Evolutionary conservation across 345 rosid genomes (phyloP), one percentile per base, ranked within the genome.

Genomic region (Microcos paniculata): DNA sequence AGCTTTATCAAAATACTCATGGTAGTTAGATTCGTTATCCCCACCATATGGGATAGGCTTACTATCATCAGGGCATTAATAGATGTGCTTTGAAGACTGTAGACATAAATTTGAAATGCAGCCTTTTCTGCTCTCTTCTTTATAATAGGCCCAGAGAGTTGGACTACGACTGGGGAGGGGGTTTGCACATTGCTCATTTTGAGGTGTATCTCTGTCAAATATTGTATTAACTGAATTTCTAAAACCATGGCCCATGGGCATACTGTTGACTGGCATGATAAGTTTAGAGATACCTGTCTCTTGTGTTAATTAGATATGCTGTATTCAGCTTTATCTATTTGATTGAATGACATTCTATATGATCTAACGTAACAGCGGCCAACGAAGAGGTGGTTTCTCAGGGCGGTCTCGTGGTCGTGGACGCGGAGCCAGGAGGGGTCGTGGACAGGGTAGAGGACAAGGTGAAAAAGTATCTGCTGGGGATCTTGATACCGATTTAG

Each of bases 401-500:
- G 90, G 89, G 38, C 59, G 85, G 40, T 82, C 75, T 43, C 78
- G 83, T 40, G 78, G 83, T 80, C 83, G 84, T 58, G 81, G 89
- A 48, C 68, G 66, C 53, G 77, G 89, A 69, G 77, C 80, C 58
- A 59, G 87, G 26, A 75, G 85, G 21, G 85, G 82, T 23, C 86
- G 78, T 65, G 82, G 86, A 16, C 76, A 72, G 35, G 84, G 85
- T 52, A 81, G 84, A 78, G 84, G 79, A 30, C 74, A 61, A 24
- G 87, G 76, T 59, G 83, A 79, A 38, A 80, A 82, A 63, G 72
- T 82, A 18, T 82, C 97, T 38, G 84, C 86, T 8, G 90, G 87
- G 45, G 87, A 83, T 77, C 95, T 90, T 69, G 89, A 89, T 82
- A 88, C 89, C 58, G 89, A 85, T 55, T 63, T 88, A 86, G 91